Evolutionary conservation across 169 alveolate species (phyloP).

Genomic region (Eimeria maxima): DNA sequence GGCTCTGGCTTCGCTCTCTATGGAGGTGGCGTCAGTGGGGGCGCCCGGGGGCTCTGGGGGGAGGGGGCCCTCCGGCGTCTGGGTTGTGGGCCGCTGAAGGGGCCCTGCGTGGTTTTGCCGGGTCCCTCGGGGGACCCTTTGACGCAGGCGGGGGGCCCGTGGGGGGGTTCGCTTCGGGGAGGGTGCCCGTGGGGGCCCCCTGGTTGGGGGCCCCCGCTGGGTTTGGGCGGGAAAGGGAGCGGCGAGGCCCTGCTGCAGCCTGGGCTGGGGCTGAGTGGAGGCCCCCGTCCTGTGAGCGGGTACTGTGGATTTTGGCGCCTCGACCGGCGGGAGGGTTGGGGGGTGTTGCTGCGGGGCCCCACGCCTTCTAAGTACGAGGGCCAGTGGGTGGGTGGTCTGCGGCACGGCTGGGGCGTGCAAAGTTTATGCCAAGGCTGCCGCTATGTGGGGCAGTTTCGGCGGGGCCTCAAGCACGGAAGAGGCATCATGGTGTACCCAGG

Average conservation of each 20-base stretch:
- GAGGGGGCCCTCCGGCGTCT: constrained; percentile 35
- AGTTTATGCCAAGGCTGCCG: constrained; percentile 83
- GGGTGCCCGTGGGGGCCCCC: constrained; percentile 3
- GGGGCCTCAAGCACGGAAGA: constrained; percentile 84
- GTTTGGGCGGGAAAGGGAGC: background rate
- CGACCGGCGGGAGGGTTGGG: constrained; percentile 86
- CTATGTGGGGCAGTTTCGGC: constrained; percentile 83
- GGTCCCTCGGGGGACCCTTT: background rate
- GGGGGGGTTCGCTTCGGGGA: background rate
- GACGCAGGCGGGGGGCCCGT: background rate
- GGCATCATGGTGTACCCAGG: constrained; percentile 85
- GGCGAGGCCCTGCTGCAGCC: constrained; percentile 56
- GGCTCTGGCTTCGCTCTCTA: constrained; percentile 74
- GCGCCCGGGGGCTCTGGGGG: constrained; percentile 28
- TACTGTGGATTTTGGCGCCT: constrained; percentile 83
- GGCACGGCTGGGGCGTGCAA: constrained; percentile 86
- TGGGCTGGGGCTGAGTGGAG: background rate
- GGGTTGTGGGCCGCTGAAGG: constrained; percentile 6
- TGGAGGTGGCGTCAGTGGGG: constrained; percentile 30
- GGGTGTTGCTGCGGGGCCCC: constrained; percentile 85
- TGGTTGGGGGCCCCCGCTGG: constrained; percentile 49
- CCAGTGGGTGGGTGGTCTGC: constrained; percentile 83
- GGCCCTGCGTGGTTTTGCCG: constrained; percentile 32
- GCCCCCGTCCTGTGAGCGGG: constrained; percentile 47
- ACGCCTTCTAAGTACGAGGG: constrained; percentile 84